Percentiles rank a stretch among this genome's conserved stretches.
Evolutionary conservation across 208 protist species (phyloP).

Genomic region (Trypanosoma theileri): DNA sequence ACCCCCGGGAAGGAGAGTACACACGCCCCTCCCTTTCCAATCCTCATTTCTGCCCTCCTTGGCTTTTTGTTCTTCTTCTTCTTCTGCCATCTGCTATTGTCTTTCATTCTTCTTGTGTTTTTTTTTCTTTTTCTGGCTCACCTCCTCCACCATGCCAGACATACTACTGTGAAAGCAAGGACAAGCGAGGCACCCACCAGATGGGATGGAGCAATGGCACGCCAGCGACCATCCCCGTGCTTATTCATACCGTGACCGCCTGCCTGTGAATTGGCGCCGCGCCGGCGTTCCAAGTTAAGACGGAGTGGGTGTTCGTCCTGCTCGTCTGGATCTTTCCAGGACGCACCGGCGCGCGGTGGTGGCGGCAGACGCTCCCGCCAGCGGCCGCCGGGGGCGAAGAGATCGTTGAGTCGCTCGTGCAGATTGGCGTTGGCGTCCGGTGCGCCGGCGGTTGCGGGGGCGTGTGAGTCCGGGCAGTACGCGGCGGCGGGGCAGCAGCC

Average conservation of each 20-base stretch:
- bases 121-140: too few relatives aligned
- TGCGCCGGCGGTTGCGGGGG: conserved; percentile 42
- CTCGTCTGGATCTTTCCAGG: conserved; percentile 74
- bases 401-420: conserved; percentile 66
- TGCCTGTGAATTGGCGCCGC: too few relatives aligned
- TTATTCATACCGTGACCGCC: too few relatives aligned
- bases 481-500: conserved; percentile 80
- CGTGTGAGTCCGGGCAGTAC: conserved; percentile 75
- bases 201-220: too few relatives aligned
- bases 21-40: neutral
- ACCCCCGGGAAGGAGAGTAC: neutral
- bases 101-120: too few relatives aligned
- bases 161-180: too few relatives aligned
- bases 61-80: too few relatives aligned
- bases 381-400: conserved; percentile 64
- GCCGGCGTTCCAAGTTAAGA: conserved; percentile 30
- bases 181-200: too few relatives aligned
- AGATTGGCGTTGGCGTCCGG: conserved; percentile 40
- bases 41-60: neutral
- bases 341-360: conserved; percentile 68
- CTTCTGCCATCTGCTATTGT: too few relatives aligned
- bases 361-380: conserved; percentile 73
- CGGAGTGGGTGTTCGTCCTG: conserved; percentile 28
- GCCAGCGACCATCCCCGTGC: too few relatives aligned
- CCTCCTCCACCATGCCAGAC: too few relatives aligned